A percentile compares a stretch with the other conserved stretches of the same genome.
Conservation (phyloP, 139 green algal genomes). For the Gonium pectorale region DNA sequence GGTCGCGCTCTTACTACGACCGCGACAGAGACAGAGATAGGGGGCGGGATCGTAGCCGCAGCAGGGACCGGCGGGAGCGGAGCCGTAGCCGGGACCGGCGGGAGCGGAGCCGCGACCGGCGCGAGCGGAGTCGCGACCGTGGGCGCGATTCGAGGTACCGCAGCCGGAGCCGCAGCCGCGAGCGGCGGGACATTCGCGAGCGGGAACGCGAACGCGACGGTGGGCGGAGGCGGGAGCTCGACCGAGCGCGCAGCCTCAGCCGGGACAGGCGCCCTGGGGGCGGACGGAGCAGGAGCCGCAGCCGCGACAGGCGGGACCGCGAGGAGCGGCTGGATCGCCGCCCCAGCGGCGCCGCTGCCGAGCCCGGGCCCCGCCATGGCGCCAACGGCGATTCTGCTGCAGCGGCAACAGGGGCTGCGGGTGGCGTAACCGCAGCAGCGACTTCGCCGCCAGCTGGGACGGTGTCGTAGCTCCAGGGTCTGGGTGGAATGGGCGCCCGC, state of each 20-base stretch:
- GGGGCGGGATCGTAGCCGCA: neutral
- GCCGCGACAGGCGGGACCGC: neutral
- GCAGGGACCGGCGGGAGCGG: constrained; percentile 1
- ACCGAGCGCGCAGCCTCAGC: neutral
- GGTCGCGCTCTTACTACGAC: neutral
- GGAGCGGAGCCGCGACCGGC: constrained; percentile 2
- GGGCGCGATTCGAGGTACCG: neutral
- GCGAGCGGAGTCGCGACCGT: neutral
- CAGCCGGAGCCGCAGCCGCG: constrained; percentile 3
- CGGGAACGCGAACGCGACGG: constrained; percentile 6
- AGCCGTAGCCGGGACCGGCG: neutral
- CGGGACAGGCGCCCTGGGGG: neutral
- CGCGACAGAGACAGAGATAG: neutral
- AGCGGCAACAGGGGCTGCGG: no score
- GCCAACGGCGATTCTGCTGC: no score
- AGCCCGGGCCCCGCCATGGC: no score
- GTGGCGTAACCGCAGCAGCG: no score
- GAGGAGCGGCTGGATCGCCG: neutral
- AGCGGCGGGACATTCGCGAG: neutral
- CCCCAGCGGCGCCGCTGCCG: no score
- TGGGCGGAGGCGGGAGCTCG: constrained; percentile 7
- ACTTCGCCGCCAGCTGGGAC: no score
- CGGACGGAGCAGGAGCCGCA: neutral
- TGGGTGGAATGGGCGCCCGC: no score
- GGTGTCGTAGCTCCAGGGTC: no score